A percentile compares a stretch with the other conserved stretches of the same genome.
Evolutionary conservation across 1,139 yeast genomes (phyloP).

Genomic region (Yamadazyma friedrichii): DNA sequence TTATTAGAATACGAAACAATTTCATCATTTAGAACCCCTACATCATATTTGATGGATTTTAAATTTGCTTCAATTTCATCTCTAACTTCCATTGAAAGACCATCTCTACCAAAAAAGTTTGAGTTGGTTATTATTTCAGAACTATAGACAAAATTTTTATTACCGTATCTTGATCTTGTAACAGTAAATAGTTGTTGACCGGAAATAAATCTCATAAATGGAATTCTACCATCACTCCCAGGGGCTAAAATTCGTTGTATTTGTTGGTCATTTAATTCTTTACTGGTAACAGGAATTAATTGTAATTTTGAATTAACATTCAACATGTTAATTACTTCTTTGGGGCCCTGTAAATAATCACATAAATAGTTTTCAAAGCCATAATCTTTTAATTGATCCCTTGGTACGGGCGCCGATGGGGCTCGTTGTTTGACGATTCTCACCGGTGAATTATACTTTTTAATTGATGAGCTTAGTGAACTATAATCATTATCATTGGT

Average conservation of each 20-base stretch:
- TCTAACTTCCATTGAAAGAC: conserved; percentile 36
- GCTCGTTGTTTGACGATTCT: conserved; percentile 23
- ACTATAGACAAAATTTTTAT: conserved; percentile 45
- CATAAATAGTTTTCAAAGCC: conserved; percentile 83
- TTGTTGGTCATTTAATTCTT: conserved; percentile 39
- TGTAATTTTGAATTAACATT: conserved; percentile 59
- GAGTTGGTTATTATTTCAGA: conserved; percentile 33
- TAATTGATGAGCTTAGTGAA: conserved; percentile 25
- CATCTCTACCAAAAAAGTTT: conserved; percentile 31
- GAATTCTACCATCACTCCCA: conserved; percentile 36
- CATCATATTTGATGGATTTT: conserved; percentile 14
- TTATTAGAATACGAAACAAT: not conserved
- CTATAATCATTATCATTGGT: conserved; percentile 28
- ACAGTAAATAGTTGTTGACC: conserved; percentile 55
- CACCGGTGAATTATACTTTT: conserved; percentile 33
- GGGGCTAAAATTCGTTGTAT: conserved; percentile 36
- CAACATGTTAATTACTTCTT: conserved; percentile 71
- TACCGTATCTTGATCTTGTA: conserved; percentile 58
- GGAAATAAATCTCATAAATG: conserved; percentile 57
- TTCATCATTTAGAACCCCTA: not conserved
- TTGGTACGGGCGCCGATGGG: conserved; percentile 15
- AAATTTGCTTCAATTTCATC: conserved; percentile 18
- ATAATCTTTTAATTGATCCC: conserved; percentile 33
- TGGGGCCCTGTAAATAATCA: conserved; percentile 75
- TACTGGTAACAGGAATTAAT: conserved; percentile 59